Percentiles rank a stretch among this genome's conserved stretches.
Evolutionary conservation across 768 basidiomycete genomes (phyloP).

Genomic region (Rhizopogon rudus): DNA sequence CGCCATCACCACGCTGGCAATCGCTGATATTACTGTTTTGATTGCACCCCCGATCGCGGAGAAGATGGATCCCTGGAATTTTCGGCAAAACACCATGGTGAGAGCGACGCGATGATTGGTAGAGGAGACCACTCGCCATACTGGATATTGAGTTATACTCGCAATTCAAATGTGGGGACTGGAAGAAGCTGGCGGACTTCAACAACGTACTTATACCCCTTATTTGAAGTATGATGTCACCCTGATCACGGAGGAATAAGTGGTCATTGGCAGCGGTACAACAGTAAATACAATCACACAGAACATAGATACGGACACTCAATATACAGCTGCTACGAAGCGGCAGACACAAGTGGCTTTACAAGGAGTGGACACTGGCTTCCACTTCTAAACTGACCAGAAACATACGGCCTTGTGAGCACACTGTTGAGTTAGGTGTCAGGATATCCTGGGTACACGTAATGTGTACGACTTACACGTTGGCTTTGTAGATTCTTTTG

Average conservation of each 20-base stretch:
- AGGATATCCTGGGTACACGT: not conserved
- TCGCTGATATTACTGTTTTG: too few relatives aligned
- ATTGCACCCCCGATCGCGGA: not conserved
- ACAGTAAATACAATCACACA: too few relatives aligned
- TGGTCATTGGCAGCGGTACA: too few relatives aligned
- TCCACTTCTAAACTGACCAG: conserved; percentile 48
- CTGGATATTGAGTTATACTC: not conserved
- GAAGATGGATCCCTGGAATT: not conserved
- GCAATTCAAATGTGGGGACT: not conserved
- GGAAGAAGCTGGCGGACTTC: not conserved
- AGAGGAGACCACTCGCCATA: not conserved
- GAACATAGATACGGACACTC: too few relatives aligned
- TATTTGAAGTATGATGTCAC: not conserved
- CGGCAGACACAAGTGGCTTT: conserved; percentile 12
- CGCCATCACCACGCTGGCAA: too few relatives aligned
- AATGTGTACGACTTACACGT: conserved; percentile 44
- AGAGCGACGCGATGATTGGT: not conserved
- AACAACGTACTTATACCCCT: not conserved
- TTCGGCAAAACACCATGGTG: not conserved
- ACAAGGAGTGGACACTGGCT: conserved; percentile 60
- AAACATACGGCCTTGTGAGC: conserved; percentile 59
- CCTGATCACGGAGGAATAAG: too few relatives aligned
- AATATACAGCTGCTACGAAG: not conserved
- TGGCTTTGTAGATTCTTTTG: conserved; percentile 51
- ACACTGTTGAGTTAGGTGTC: conserved; percentile 34